Percentiles rank a stretch among this genome's conserved stretches.
These are phyloP conservation scores for Spergularia marina DNA, from an alignment of 148 eudicot genomes.

Conservation along the genomic window DNA sequence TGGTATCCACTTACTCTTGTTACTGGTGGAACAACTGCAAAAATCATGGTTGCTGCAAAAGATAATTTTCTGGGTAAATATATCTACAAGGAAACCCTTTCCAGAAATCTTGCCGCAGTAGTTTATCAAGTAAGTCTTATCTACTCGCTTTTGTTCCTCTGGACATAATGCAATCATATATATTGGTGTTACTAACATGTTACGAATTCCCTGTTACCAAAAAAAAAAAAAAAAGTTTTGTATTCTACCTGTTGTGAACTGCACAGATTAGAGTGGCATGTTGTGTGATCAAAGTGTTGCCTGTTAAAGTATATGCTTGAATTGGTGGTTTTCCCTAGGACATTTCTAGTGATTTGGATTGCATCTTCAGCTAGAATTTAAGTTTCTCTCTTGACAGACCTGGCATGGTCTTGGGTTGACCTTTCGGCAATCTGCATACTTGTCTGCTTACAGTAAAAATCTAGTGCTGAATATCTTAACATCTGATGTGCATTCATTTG, in stretches of 20 bases:
- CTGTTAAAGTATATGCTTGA: background rate
- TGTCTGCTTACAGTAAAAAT: background rate
- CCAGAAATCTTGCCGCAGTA: constrained; percentile 88
- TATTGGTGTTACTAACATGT: background rate
- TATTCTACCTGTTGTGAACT: too few relatives aligned
- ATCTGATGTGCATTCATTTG: background rate
- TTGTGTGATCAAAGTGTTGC: background rate
- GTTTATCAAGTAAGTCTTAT: constrained; percentile 57
- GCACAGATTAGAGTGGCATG: too few relatives aligned
- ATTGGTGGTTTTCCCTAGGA: background rate
- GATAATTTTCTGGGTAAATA: constrained; percentile 90
- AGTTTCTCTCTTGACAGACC: background rate
- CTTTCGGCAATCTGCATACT: background rate
- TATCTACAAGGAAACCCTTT: constrained; percentile 87
- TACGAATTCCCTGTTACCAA: background rate
- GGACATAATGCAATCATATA: background rate
- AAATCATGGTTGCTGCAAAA: constrained; percentile 96
- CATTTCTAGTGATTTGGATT: background rate
- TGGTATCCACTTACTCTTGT: constrained; percentile 89
- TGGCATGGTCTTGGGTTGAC: background rate
- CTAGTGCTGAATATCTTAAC: too few relatives aligned
- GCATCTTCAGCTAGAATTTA: constrained; percentile 7
- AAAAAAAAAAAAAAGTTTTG: too few relatives aligned
- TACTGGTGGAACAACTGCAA: constrained; percentile 96
- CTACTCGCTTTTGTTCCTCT: background rate